Base-by-base conservation (phyloP, 257 asterid genomes). In the Primulina eburnea region DNA sequence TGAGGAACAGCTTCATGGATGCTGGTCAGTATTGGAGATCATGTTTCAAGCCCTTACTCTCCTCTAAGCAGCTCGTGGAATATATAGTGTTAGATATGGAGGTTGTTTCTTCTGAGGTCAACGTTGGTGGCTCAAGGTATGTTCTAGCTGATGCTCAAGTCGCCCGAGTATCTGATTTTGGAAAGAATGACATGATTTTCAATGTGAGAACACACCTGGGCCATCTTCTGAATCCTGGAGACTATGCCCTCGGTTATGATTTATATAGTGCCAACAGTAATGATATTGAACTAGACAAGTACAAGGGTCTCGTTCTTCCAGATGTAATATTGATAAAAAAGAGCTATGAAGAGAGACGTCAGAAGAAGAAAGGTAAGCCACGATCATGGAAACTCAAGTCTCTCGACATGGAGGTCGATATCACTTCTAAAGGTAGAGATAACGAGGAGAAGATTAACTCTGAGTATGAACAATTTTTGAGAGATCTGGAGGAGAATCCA, bases 11-110 rank as follows among this genome's bases (percentile, higher is more conserved):
- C 43, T 76, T 50, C 29, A 0, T 76, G 65, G 62, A 71, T 65
- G 77, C 77, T 67, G 71, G 72, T 9, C 74, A 60, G 47, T 76
- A 72, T 28, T 67, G 73, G 70, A 66, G 71, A 17, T 38, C 70
- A 3, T 37, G 74, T 2, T 76, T 76, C 57, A 76, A 60, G 71
- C 34, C 81, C 34, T 55, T 76, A 8, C 28, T 76, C 55, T 71
- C 81, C 7, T 65, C 71, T 72, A 67, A 73, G 68, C 73, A 65
- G 77, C 77, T 76, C 4, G 70, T 72, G n/a, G 81, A 76, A 62
- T 76, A 76, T 55, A 18, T 65, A 35, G 69, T 65, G 69, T 65
- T 65, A 20, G 57, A 72, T 30, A 47, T 76, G 37, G 77, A 76
- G 67, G 43, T 35, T 16, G 70, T 66, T 55, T 67, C 74, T 10